phyloP scores from a whole-genome alignment of 176 grass and related monocot genomes.

The Aegilops sharonensis region DNA sequence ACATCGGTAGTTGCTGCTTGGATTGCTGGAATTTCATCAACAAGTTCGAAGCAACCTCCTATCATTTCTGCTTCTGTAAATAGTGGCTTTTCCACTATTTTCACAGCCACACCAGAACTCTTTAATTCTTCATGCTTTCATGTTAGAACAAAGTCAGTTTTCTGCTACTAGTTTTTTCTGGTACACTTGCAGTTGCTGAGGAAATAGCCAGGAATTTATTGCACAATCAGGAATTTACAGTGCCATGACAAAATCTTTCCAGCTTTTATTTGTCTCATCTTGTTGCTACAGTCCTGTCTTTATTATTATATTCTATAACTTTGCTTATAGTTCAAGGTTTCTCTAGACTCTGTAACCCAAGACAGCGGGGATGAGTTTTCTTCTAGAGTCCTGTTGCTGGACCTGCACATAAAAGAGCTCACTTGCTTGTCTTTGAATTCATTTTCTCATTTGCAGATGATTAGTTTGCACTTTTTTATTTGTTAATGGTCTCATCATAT shows the following conservation, averaged over 20 bases:
- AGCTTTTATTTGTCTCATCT: neutral
- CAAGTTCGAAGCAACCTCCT: conserved; percentile 44
- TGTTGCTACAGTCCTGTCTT: neutral
- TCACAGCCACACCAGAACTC: conserved; percentile 76
- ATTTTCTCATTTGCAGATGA: conserved; percentile 19
- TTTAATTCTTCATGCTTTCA: conserved; percentile 79
- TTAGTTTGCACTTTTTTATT: neutral
- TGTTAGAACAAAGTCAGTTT: neutral
- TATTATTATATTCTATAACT: conserved; percentile 5
- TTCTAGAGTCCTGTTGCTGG: neutral
- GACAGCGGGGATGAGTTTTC: neutral
- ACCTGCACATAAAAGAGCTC: neutral
- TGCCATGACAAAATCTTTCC: neutral
- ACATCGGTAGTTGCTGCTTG: conserved; percentile 57
- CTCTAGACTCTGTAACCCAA: conserved; percentile 1
- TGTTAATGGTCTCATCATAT: conserved; percentile 2
- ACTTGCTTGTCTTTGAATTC: conserved; percentile 5
- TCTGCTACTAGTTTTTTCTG: neutral
- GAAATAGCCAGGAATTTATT: neutral
- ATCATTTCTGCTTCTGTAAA: neutral
- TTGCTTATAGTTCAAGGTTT: neutral
- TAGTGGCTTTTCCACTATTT: conserved; percentile 22
- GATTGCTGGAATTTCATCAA: conserved; percentile 87
- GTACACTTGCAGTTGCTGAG: neutral
- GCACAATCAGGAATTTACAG: neutral